Evolutionary conservation across 129 eudicot species (phyloP), one percentile per base, ranked within the genome.

Genomic region (Solidago caesia): DNA sequence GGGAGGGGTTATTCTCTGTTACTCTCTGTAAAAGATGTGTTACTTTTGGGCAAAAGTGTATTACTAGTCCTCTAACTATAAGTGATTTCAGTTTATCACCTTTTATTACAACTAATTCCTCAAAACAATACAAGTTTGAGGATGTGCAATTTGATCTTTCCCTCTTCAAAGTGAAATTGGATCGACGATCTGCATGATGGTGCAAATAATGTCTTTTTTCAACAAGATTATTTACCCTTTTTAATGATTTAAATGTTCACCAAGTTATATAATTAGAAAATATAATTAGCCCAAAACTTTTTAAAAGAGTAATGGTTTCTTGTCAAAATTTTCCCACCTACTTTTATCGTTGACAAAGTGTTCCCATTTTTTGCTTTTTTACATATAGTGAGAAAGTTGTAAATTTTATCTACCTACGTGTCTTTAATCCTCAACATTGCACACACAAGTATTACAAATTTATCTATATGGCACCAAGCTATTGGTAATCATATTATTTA

Each of bases 201-300:
- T 75, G 67, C 77, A 78, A 78, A 62, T 62, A 71, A 78, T 78
- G 72, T 41, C 77, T 71, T 78, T 63, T 70, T 44, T 39, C 25
- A 47, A 26, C n/a, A n/a, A 62, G 55, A 70, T 21, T 42, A 63
- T 44, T 63, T 42, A 14, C 26, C 43, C 75, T 69, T 69, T 77
- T 63, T 6, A 69, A 62, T 53, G 52, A 71, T 42, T 21, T 75
- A 12, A 7, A 13, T 42, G 9, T 8, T 15, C 68, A 39, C 53
- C 11, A 49, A 70, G 5, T 2, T 48, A 27, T 64, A 46, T 60
- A 33, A 33, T 70, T 39, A 48, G 39, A 10, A 27, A 49, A 44
- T 7, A 15, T 51, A 42, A 48, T 13, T 60, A 8, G 66, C 43
- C n/a, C 29, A 9, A 68, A 12, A 52, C 14, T 29, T 64, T 53